Conservation (phyloP, 495 filamentous ascomycete genomes). For the Coniosporium apollinis region DNA sequence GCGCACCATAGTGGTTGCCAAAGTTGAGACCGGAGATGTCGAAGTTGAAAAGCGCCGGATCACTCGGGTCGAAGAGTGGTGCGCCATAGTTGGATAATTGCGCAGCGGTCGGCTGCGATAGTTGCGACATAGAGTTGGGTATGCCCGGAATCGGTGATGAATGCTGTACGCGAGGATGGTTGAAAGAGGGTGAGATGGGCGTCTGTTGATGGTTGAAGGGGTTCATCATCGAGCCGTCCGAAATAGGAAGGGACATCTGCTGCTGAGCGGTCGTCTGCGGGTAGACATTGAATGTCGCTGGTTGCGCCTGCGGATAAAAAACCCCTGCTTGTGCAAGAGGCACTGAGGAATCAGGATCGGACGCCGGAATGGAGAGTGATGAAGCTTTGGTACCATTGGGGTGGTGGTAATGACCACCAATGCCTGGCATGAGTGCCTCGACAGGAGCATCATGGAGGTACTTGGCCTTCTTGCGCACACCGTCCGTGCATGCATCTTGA, state of each 20-base stretch:
- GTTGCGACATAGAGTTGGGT: constrained; percentile 21
- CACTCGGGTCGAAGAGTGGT: constrained; percentile 65
- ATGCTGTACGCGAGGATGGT: constrained; percentile 13
- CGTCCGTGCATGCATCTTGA: constrained; percentile 81
- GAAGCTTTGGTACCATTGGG: constrained; percentile 21
- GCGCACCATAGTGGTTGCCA: constrained; percentile 80
- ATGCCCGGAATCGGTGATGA: constrained; percentile 23
- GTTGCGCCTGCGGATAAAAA: neutral
- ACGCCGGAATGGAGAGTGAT: too few relatives aligned
- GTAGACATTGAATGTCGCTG: neutral
- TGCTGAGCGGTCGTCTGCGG: neutral
- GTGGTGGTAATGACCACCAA: constrained; percentile 32
- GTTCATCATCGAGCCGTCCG: constrained; percentile 9
- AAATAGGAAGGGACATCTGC: constrained; percentile 11
- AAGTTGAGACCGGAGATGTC: constrained; percentile 89
- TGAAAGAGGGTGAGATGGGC: constrained; percentile 17
- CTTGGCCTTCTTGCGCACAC: constrained; percentile 95
- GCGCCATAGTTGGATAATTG: constrained; percentile 14
- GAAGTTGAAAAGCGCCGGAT: constrained; percentile 83
- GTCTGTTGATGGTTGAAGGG: constrained; percentile 14
- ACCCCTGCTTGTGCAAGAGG: neutral
- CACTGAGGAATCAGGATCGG: neutral
- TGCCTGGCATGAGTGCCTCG: constrained; percentile 49
- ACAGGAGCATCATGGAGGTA: constrained; percentile 92
- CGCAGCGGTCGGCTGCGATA: constrained; percentile 12